A percentile compares a stretch with the other conserved stretches of the same genome.
These are phyloP conservation scores for Penicillium occitanis DNA, from an alignment of 2,329 filamentous ascomycete genomes.

Conservation along the genomic window DNA sequence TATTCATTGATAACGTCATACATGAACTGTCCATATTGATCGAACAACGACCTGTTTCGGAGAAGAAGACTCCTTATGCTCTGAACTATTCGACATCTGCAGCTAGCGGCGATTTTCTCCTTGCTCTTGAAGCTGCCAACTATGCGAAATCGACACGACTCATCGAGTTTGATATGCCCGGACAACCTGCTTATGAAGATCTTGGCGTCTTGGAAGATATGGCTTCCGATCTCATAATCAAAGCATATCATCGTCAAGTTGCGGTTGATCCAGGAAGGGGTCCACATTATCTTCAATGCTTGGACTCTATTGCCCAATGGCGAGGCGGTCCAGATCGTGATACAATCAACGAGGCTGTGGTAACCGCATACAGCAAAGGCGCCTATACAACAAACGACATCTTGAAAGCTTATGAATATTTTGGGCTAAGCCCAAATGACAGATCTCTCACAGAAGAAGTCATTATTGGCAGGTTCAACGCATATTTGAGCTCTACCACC, in stretches of 20 bases:
- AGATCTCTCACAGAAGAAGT: constrained; percentile 55
- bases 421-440: constrained; percentile 54
- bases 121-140: constrained; percentile 35
- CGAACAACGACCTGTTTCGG: constrained; percentile 42
- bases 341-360: constrained; percentile 58
- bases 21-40: constrained; percentile 59
- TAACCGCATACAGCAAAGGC: constrained; percentile 59
- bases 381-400: constrained; percentile 59
- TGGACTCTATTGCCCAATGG: constrained; percentile 59
- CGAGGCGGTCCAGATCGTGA: constrained; percentile 52
- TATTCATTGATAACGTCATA: constrained; percentile 60
- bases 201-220: constrained; percentile 64
- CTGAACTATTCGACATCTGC: constrained; percentile 33
- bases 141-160: constrained; percentile 33
- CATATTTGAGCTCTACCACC: constrained; percentile 56
- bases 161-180: constrained; percentile 29
- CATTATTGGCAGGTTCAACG: constrained; percentile 62
- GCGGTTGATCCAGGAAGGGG: constrained; percentile 55
- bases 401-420: constrained; percentile 57
- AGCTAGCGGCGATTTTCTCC: constrained; percentile 43
- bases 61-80: constrained; percentile 36
- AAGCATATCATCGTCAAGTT: constrained; percentile 62
- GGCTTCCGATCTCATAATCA: constrained; percentile 60
- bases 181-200: constrained; percentile 55
- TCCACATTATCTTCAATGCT: constrained; percentile 64